A percentile compares a stretch with the other conserved stretches of the same genome.
These are phyloP conservation scores for Termitomyces sp. DNA, from an alignment of 768 basidiomycete genomes.

Conservation along the genomic window DNA sequence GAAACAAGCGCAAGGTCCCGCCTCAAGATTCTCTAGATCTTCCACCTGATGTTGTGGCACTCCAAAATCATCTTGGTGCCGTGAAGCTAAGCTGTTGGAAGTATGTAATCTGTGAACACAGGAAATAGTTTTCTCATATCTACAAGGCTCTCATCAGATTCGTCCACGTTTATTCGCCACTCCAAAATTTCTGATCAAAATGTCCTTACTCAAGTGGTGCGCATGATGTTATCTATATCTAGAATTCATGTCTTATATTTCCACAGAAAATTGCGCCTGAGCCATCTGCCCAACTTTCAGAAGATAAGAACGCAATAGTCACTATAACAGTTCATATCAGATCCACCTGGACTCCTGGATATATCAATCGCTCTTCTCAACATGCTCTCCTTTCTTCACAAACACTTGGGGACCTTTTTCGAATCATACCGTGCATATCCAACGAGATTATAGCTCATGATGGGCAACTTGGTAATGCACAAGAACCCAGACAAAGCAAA, in stretches of 20 bases:
- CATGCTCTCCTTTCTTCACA: constrained; percentile 71
- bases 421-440: constrained; percentile 59
- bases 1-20: constrained; percentile 28
- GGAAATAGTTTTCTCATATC: not conserved
- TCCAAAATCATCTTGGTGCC: constrained; percentile 51
- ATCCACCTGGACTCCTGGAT: constrained; percentile 58
- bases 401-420: constrained; percentile 61
- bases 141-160: constrained; percentile 36
- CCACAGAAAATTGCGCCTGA: constrained; percentile 26
- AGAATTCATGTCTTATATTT: not conserved
- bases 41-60: constrained; percentile 39
- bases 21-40: constrained; percentile 38
- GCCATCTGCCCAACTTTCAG: constrained; percentile 18
- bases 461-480: constrained; percentile 14
- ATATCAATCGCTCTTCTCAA: constrained; percentile 60
- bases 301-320: constrained; percentile 43
- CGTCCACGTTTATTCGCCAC: constrained; percentile 61
- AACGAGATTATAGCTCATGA: constrained; percentile 49
- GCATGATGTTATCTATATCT: constrained; percentile 9
- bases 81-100: constrained; percentile 58
- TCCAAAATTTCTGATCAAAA: constrained; percentile 69
- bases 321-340: constrained; percentile 60
- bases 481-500: constrained; percentile 13
- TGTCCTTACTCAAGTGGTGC: constrained; percentile 41
- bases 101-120: constrained; percentile 34